Evolutionary conservation across 2,329 filamentous ascomycete genomes (phyloP).

Genomic region (Arachnopeziza araneosa): DNA sequence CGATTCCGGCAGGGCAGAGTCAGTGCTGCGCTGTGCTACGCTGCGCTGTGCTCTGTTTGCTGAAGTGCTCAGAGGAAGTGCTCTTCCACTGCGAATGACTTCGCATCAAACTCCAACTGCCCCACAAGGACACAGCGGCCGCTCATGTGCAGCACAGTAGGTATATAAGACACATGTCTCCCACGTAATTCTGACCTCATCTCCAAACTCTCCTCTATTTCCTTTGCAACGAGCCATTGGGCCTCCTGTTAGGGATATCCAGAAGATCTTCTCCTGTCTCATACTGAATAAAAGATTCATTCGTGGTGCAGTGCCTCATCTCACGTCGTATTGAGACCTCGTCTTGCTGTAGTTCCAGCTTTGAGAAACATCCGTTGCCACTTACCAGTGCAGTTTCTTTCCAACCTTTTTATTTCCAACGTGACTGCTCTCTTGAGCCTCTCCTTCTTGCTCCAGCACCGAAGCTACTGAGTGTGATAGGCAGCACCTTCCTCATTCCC

Average conservation of each 20-base stretch:
- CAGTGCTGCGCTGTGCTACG: background rate
- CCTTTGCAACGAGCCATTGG: background rate
- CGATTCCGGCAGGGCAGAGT: constrained; percentile 4
- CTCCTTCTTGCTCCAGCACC: constrained; percentile 21
- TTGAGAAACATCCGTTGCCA: background rate
- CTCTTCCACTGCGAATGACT: background rate
- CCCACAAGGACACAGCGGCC: background rate
- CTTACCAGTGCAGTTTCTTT: background rate
- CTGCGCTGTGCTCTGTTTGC: background rate
- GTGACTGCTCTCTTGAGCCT: constrained; percentile 24
- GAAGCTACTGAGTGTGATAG: constrained; percentile 26
- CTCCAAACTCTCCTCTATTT: background rate
- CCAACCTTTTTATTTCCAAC: constrained; percentile 9
- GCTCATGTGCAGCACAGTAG: background rate
- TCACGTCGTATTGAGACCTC: background rate
- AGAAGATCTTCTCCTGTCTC: constrained; percentile 5
- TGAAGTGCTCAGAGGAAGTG: background rate
- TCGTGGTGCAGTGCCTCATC: constrained; percentile 20
- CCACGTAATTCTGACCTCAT: background rate
- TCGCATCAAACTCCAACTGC: background rate
- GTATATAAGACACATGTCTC: background rate
- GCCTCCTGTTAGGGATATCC: constrained; percentile 15
- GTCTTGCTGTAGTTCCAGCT: background rate
- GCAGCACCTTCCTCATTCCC: constrained; percentile 7
- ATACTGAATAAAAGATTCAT: constrained; percentile 19